A percentile compares a stretch with the other conserved stretches of the same genome.
Conservation (phyloP, 2,329 filamentous ascomycete species). For the Zalaria sp. region DNA sequence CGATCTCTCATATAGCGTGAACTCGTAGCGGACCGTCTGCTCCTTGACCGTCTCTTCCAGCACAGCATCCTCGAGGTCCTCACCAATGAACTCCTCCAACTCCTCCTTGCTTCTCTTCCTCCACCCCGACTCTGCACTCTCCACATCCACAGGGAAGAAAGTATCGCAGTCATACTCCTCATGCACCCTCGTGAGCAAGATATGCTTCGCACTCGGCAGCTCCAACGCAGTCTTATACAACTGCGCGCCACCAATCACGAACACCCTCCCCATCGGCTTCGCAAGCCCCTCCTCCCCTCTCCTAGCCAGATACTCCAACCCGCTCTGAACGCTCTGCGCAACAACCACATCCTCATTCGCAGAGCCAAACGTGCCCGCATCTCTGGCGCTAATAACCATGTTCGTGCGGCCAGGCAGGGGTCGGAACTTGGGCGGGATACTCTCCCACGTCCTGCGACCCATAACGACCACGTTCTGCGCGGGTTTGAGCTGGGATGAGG, state of each 20-base stretch:
- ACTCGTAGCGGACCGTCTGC: slow-evolving; percentile 25
- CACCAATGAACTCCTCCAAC: slow-evolving; percentile 51
- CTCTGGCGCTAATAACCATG: slow-evolving; percentile 51
- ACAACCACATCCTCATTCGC: slow-evolving; percentile 37
- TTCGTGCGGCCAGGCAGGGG: slow-evolving; percentile 72
- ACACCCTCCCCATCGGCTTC: slow-evolving; percentile 43
- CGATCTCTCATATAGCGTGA: slow-evolving; percentile 15
- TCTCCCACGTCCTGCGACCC: slow-evolving; percentile 95
- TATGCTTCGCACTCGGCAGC: slow-evolving; percentile 40
- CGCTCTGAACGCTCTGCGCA: slow-evolving; percentile 24
- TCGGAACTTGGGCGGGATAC: slow-evolving; percentile 63
- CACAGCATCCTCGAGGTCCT: slow-evolving; percentile 42
- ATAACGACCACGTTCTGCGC: slow-evolving; percentile 63
- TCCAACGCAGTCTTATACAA: slow-evolving; percentile 63
- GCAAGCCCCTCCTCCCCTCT: slow-evolving; percentile 7
- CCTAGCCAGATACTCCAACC: slow-evolving; percentile 17
- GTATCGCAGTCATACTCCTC: slow-evolving; percentile 65
- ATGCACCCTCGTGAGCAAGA: slow-evolving; percentile 57
- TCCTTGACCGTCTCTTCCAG: slow-evolving; percentile 52
- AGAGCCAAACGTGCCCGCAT: slow-evolving; percentile 5
- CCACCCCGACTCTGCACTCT: slow-evolving; percentile 34
- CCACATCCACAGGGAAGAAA: slow-evolving; percentile 50
- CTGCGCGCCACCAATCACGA: slow-evolving; percentile 81
- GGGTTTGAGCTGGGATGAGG: slow-evolving; percentile 12
- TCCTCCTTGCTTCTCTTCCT: slow-evolving; percentile 34